These are phyloP conservation scores for Diaporthe eres DNA, from an alignment of 2,329 filamentous ascomycete genomes.

Conservation along the genomic window DNA sequence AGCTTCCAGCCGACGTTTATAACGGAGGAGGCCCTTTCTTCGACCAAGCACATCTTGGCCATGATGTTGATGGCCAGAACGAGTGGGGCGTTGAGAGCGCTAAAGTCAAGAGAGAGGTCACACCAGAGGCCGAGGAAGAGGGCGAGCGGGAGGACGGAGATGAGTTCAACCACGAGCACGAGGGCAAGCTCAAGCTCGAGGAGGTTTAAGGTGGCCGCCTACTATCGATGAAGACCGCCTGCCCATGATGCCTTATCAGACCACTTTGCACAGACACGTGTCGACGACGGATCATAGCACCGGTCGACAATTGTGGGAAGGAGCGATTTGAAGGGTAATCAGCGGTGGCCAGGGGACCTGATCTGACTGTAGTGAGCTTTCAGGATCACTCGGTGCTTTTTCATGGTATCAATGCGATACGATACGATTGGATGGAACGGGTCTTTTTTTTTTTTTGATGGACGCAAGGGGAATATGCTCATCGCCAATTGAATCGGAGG, in stretches of 20 bases:
- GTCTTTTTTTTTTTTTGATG: neutral
- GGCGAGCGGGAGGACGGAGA: neutral
- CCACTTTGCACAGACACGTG: neutral
- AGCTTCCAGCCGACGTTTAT: neutral
- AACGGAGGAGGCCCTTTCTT: neutral
- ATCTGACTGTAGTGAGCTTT: neutral
- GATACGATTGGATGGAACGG: neutral
- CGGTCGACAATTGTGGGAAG: neutral
- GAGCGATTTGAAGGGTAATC: too few species aligned
- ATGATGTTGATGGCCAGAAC: neutral
- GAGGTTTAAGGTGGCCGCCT: neutral
- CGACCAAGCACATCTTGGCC: neutral
- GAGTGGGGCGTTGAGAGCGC: neutral
- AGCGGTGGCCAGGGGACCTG: neutral
- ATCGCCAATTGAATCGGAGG: neutral
- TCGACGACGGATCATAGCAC: too few species aligned
- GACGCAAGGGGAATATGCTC: neutral
- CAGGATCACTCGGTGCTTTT: neutral
- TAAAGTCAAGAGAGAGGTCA: neutral
- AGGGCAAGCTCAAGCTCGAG: slow-evolving; percentile 8
- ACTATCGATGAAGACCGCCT: neutral
- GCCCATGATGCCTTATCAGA: too few species aligned
- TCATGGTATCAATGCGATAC: neutral
- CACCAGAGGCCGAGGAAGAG: too few species aligned
- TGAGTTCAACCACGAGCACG: neutral